Evolutionary conservation across 2,329 filamentous ascomycete genomes (phyloP).

Genomic region (Exophiala alcalophila): DNA sequence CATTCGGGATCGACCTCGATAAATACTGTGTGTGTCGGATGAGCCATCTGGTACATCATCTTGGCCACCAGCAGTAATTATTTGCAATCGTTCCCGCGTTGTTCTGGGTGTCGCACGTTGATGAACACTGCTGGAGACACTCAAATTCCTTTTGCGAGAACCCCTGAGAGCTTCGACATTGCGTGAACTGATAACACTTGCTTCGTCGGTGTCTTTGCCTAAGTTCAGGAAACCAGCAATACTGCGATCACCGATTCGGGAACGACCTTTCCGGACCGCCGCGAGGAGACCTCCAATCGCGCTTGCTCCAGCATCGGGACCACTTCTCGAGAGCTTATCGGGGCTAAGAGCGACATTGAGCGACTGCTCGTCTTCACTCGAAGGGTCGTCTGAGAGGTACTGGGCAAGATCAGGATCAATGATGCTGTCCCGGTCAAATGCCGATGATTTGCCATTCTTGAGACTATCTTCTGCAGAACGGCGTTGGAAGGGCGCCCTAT

Average conservation of each 20-base stretch:
- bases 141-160: slow-evolving; percentile 74
- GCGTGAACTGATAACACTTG: slow-evolving; percentile 62
- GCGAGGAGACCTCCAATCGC: slow-evolving; percentile 71
- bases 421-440: slow-evolving; percentile 98
- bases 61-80: slow-evolving; percentile 36
- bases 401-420: slow-evolving; percentile 94
- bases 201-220: slow-evolving; percentile 60
- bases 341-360: slow-evolving; percentile 77
- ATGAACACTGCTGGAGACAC: slow-evolving; percentile 73
- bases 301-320: slow-evolving; percentile 69
- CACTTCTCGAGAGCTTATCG: slow-evolving; percentile 60
- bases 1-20: slow-evolving; percentile 48
- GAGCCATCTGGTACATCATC: slow-evolving; percentile 38
- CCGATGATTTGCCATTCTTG: slow-evolving; percentile 68
- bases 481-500: slow-evolving; percentile 83
- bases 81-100: slow-evolving; percentile 55
- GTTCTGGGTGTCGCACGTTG: slow-evolving; percentile 68
- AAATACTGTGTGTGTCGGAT: slow-evolving; percentile 12
- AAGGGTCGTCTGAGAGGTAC: slow-evolving; percentile 92
- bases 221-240: slow-evolving; percentile 67
- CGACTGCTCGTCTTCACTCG: slow-evolving; percentile 87
- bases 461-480: slow-evolving; percentile 65
- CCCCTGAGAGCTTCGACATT: slow-evolving; percentile 61
- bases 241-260: slow-evolving; percentile 70
- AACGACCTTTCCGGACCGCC: slow-evolving; percentile 71